Conservation (phyloP, 805 yeast species). For the Candida krabiensis region DNA sequence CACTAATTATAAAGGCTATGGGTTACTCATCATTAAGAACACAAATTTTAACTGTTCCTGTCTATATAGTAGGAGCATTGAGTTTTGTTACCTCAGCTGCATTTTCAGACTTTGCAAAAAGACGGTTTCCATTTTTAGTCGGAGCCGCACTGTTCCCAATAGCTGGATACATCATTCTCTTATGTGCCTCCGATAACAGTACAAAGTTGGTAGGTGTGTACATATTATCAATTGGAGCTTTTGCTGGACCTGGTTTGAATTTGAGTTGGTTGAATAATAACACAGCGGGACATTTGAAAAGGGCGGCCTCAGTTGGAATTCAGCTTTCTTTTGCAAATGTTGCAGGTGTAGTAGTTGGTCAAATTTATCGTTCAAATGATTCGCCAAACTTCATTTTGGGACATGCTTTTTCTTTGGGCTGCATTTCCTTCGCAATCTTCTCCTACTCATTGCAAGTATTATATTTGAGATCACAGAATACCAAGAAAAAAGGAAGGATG, state of each 20-base stretch:
- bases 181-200: not conserved
- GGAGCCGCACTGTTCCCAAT: not conserved
- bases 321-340: conserved; percentile 43
- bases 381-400: conserved; percentile 34
- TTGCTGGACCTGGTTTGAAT: conserved; percentile 37
- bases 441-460: not conserved
- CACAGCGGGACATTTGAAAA: conserved; percentile 38
- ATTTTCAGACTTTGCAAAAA: not conserved
- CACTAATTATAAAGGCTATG: conserved; percentile 36
- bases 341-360: conserved; percentile 43
- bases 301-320: conserved; percentile 40
- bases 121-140: conserved; percentile 1
- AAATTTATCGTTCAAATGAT: conserved; percentile 35
- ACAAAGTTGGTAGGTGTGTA: conserved; percentile 23
- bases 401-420: conserved; percentile 37
- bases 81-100: not conserved
- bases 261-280: conserved; percentile 41
- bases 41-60: conserved; percentile 33
- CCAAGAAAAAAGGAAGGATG: not conserved
- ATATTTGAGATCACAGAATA: conserved; percentile 1
- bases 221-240: conserved; percentile 36
- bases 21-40: conserved; percentile 32
- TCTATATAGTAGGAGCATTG: conserved; percentile 1
- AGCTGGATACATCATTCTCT: not conserved
- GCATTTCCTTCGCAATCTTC: conserved; percentile 7